Base-by-base conservation (phyloP, 345 rosid genomes). In the Cardamine chenopodiifolia region DNA sequence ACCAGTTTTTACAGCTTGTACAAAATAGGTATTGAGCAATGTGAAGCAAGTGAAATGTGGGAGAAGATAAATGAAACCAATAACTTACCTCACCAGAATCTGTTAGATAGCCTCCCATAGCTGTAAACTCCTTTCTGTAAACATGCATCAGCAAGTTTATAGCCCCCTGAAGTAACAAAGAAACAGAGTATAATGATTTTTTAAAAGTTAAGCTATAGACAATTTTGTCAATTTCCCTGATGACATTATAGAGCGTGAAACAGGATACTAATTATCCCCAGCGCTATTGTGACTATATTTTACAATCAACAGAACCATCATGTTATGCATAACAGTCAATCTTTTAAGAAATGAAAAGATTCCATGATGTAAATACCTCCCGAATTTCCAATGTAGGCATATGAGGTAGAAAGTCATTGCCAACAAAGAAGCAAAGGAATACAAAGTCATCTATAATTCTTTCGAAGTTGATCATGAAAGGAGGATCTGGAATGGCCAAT, bases 321-420 rank as follows among this genome's bases (percentile, higher is more conserved):
- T 8, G 28, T 60, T 28, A 28, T 23, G 25, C 9, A 15, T 22
- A 35, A 31, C 35, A 29, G 17, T 6, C 44, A 13, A 65, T 61
- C 22, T 56, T 40, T 6, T 64, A 5, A 20, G 81, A 5, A 77
- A 77, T 42, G 39, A 59, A 70, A 42, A 40, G 62, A 39, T 4
- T 15, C 37, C 13, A 70, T 56, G 47, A 29, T 53, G 37, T 31
- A 28, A 83, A 61, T 81, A 90, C 99, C 98, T 96, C 99, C 82
- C 97, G 83, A 68, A 92, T 96, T 83, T 96, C 99, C 84, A 92
- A 67, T 14, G 99, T 96, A 40, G 99, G 99, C 98, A 96, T 89
- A 76, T 92, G 99, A 4, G 98, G 99, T 71, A 96, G 88, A 78
- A 96, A 96, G 88, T 92, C 99, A 72, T 96, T 96, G 81, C 99